Evolutionary conservation across 148 eudicot genomes (phyloP).

Genomic region (Heliamphora exappendiculata): DNA sequence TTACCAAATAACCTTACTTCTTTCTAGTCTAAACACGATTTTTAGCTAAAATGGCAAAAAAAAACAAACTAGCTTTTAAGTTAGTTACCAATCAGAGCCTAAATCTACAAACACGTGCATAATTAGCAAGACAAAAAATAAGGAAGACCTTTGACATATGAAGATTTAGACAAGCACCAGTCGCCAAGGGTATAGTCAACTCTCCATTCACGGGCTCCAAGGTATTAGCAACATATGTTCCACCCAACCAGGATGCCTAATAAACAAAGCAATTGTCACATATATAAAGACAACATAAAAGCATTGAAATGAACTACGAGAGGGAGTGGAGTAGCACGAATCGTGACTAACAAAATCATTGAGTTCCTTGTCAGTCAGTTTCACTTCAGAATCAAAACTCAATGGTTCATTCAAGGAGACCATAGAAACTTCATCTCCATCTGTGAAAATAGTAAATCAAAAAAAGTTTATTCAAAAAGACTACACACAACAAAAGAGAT

Average conservation of each 20-base stretch:
- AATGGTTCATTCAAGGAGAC: slow-evolving; percentile 50
- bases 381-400: slow-evolving; percentile 27
- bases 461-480: neutral
- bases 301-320: neutral
- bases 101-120: too few relatives aligned
- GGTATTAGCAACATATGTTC: slow-evolving; percentile 46
- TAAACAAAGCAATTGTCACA: slow-evolving; percentile 4
- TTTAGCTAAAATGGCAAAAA: too few relatives aligned
- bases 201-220: slow-evolving; percentile 55
- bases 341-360: slow-evolving; percentile 62
- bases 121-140: neutral
- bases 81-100: too few relatives aligned
- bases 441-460: slow-evolving; percentile 32
- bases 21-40: too few relatives aligned
- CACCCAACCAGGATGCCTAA: slow-evolving; percentile 86
- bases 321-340: slow-evolving; percentile 13
- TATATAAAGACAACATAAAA: neutral
- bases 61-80: too few relatives aligned
- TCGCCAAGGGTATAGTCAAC: slow-evolving; percentile 50
- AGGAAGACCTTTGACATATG: slow-evolving; percentile 68
- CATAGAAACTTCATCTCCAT: slow-evolving; percentile 43
- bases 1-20: too few relatives aligned
- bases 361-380: slow-evolving; percentile 48
- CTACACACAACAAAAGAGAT: neutral
- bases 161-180: slow-evolving; percentile 57